Evolutionary conservation across 257 asterid species (phyloP), one percentile per base, ranked within the genome.

Genomic region (Solanum raphanifolium): DNA sequence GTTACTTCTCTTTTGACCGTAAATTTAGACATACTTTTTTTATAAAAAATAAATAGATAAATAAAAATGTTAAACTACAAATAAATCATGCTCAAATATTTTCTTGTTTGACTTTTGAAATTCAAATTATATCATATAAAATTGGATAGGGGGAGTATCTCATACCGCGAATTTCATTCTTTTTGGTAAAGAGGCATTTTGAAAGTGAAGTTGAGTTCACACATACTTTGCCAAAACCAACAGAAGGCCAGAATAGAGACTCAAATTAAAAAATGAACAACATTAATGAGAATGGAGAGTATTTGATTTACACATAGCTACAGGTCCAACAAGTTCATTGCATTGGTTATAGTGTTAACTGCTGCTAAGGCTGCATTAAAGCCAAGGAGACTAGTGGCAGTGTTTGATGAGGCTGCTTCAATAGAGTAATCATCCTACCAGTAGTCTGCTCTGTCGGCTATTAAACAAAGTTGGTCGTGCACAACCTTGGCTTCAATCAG

Each of bases 401-500:
- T 7, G 99, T 96, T 87, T 96, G 99, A 41, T 96, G 98, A 85
- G 95, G 94, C 91, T 96, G 98, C 91, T 94, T 93, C 94, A 96
- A 92, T 81, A 95, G 88, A 90, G 88, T 96, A 34, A 96, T 90
- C 98, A 95, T 96, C 87, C 98, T 90, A 82, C 95, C 90, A 16
- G 92, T 91, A 11, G 96, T 96, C 89, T 96, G 97, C 79, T 98
- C 97, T 92, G 91, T 96, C 99, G 16, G 94, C 98, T 99, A 97
- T 96, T n/a, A 94, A 91, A 90, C 99, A 93, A 52, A 97, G 98
- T 91, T 92, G 98, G 68, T 94, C 99, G 32, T 97, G 98, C 65
- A 97, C 99, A 88, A 89, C 98, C 90, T 96, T 95, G 16, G 98
- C 98, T 91, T 97, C 99, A 83, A 95, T 93, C 12, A 94, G 89